Evolutionary conservation across 192 early-diverging fungal species (phyloP).

Genomic region (Rhizophagus sp.): DNA sequence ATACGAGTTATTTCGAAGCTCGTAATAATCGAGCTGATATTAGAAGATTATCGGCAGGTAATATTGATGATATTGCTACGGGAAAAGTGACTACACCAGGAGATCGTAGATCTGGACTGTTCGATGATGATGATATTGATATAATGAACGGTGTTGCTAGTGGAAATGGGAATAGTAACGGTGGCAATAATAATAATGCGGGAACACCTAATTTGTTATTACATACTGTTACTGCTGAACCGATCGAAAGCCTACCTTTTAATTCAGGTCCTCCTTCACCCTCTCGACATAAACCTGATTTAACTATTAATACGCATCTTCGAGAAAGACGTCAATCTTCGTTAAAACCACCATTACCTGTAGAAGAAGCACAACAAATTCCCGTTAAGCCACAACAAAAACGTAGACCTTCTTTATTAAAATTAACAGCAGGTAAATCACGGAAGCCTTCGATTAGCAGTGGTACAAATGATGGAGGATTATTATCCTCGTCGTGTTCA

Average conservation of each 20-base stretch:
- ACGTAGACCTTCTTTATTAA: conserved; percentile 27
- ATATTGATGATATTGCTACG: conserved; percentile 45
- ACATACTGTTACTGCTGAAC: neutral
- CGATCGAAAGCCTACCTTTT: neutral
- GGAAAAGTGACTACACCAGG: conserved; percentile 8
- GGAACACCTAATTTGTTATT: neutral
- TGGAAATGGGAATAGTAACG: neutral
- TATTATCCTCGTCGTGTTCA: conserved; percentile 10
- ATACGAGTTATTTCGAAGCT: conserved; percentile 92
- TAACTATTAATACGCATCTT: conserved; percentile 26
- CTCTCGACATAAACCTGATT: conserved; percentile 11
- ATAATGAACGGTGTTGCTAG: neutral
- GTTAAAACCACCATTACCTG: neutral
- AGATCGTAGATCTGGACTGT: conserved; percentile 17
- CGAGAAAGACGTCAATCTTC: conserved; percentile 10
- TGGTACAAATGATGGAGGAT: neutral
- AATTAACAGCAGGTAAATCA: conserved; percentile 3
- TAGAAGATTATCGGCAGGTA: conserved; percentile 68
- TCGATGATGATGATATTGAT: conserved; percentile 6
- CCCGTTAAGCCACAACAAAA: conserved; percentile 5
- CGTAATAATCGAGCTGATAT: conserved; percentile 81
- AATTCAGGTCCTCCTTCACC: neutral
- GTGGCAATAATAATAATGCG: neutral
- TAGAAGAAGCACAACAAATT: neutral
- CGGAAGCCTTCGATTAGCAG: conserved; percentile 22